These are phyloP conservation scores for Phytopythium montanum DNA, from an alignment of 352 stramenopile genomes.

Conservation along the genomic window DNA sequence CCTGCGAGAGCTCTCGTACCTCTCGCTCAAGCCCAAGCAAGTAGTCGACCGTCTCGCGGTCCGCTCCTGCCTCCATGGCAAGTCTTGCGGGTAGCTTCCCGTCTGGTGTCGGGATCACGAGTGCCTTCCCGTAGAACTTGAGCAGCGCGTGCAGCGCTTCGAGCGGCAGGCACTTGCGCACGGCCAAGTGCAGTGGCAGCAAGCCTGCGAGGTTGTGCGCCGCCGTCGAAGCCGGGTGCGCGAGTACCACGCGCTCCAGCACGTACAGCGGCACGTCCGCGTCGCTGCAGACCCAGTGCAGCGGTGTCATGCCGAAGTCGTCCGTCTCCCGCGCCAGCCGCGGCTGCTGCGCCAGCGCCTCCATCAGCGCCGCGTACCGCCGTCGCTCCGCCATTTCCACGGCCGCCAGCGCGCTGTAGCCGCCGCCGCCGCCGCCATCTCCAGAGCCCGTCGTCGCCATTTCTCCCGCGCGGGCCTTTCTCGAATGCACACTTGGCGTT, in stretches of 20 bases:
- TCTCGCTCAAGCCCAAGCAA: conserved; percentile 39
- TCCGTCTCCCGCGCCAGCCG: conserved; percentile 38
- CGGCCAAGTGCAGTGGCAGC: conserved; percentile 64
- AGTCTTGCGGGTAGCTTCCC: conserved; percentile 41
- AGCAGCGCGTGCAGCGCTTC: conserved; percentile 64
- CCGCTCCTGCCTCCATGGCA: conserved; percentile 35
- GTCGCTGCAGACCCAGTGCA: conserved; percentile 82
- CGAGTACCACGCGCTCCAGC: conserved; percentile 48
- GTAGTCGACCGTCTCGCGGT: conserved; percentile 21
- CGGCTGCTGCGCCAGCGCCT: conserved; percentile 36
- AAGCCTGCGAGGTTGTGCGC: conserved; percentile 51
- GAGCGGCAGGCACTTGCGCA: conserved; percentile 54
- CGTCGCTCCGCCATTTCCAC: conserved; percentile 41
- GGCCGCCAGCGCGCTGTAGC: conserved; percentile 8
- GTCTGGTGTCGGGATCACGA: conserved; percentile 44
- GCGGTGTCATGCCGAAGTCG: conserved; percentile 74
- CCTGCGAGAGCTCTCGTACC: conserved; percentile 11
- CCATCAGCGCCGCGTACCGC: conserved; percentile 40
- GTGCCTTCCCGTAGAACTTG: conserved; percentile 57
- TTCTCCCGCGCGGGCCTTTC: not conserved
- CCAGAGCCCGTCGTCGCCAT: not conserved
- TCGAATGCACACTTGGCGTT: not conserved
- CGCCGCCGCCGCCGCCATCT: not conserved
- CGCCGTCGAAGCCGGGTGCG: conserved; percentile 32
- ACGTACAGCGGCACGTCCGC: conserved; percentile 39